phyloP scores from a whole-genome alignment of 305 asterid species.

The Fraxinus latifolia region DNA sequence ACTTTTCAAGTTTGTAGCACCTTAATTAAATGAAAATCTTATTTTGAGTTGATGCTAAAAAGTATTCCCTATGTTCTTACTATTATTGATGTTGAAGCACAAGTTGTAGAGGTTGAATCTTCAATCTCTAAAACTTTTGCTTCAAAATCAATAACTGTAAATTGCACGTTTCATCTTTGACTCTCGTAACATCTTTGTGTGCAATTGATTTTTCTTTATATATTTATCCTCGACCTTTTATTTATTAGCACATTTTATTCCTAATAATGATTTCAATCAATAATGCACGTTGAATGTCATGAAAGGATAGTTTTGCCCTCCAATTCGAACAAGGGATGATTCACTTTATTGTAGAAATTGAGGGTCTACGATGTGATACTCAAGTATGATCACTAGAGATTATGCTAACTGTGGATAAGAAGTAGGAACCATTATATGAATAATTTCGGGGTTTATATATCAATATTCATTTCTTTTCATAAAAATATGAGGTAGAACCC shows the following conservation, averaged over 20 bases:
- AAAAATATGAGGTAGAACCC: too few relatives aligned
- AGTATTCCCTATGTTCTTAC: too few relatives aligned
- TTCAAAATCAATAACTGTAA: not conserved
- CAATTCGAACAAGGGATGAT: not conserved
- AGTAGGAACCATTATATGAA: too few relatives aligned
- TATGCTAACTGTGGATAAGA: too few relatives aligned
- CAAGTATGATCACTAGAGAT: too few relatives aligned
- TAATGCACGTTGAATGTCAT: too few relatives aligned
- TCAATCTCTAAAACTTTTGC: not conserved
- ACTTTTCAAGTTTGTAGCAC: not conserved
- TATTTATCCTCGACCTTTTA: not conserved
- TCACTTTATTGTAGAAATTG: not conserved
- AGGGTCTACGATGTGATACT: too few relatives aligned
- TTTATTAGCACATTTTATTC: not conserved
- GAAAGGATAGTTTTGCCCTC: not conserved
- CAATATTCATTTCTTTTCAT: too few relatives aligned
- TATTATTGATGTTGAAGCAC: not conserved
- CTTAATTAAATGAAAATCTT: not conserved
- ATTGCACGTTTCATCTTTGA: not conserved
- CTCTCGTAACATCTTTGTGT: not conserved
- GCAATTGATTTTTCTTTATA: not conserved
- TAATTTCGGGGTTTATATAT: too few relatives aligned
- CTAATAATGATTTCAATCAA: not conserved
- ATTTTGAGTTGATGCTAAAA: not conserved
- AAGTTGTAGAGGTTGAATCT: not conserved